phyloP scores from a whole-genome alignment of 441 rosid genomes.

The Hura crepitans region DNA sequence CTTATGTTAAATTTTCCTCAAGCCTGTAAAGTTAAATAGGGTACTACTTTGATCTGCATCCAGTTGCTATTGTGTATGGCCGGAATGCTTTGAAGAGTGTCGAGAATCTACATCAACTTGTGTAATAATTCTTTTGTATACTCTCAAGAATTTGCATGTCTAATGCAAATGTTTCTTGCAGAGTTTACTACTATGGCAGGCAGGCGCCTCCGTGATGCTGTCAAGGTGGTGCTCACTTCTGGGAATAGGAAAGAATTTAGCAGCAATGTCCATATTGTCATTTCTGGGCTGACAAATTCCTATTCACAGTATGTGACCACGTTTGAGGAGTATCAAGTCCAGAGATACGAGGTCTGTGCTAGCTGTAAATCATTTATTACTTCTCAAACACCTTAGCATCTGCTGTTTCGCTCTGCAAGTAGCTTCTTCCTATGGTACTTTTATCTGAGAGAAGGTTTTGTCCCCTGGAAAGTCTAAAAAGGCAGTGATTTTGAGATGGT shows the following conservation, averaged over 20 bases:
- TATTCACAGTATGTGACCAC: constrained; percentile 90
- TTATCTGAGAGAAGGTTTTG: not conserved
- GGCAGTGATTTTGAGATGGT: not conserved
- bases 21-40: not conserved
- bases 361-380: not conserved
- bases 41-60: too few relatives aligned
- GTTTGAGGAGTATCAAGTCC: constrained; percentile 81
- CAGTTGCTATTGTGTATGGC: not conserved
- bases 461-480: not conserved
- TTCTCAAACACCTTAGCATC: not conserved
- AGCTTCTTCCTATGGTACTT: not conserved
- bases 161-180: constrained; percentile 23
- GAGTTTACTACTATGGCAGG: constrained; percentile 98
- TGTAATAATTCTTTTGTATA: not conserved
- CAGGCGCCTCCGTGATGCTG: constrained; percentile 89
- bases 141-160: not conserved
- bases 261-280: constrained; percentile 54
- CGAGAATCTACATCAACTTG: not conserved
- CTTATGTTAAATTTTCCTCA: not conserved
- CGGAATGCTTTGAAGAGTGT: not conserved
- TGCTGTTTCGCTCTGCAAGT: not conserved
- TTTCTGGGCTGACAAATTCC: constrained; percentile 85
- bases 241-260: constrained; percentile 39
- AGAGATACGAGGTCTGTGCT: constrained; percentile 78
- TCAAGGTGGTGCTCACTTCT: constrained; percentile 53